phyloP scores from a whole-genome alignment of 192 early-diverging fungal genomes.

The Ramicandelaber brevisporus region DNA sequence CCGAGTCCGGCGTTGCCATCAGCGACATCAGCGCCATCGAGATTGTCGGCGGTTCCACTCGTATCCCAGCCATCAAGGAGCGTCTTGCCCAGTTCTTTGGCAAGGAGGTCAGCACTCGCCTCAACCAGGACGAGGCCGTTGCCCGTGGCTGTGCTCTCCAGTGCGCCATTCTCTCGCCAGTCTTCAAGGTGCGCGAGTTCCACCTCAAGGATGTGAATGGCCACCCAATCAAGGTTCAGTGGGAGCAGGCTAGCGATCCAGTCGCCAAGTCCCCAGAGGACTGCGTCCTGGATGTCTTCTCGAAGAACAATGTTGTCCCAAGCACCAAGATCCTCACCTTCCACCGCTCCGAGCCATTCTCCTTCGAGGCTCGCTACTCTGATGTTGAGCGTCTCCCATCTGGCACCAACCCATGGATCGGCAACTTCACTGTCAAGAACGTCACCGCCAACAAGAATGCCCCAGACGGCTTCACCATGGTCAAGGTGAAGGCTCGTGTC shows the following conservation, averaged over 20 bases:
- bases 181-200: slow-evolving; percentile 96
- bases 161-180: slow-evolving; percentile 90
- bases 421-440: slow-evolving; percentile 61
- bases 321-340: slow-evolving; percentile 82
- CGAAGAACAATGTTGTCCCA: slow-evolving; percentile 60
- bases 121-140: slow-evolving; percentile 96
- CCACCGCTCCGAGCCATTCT: slow-evolving; percentile 61
- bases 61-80: slow-evolving; percentile 84
- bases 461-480: slow-evolving; percentile 31
- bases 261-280: slow-evolving; percentile 41
- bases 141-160: slow-evolving; percentile 87
- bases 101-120: slow-evolving; percentile 65
- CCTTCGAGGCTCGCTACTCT: slow-evolving; percentile 56
- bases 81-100: slow-evolving; percentile 69
- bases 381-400: slow-evolving; percentile 38
- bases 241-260: slow-evolving; percentile 29
- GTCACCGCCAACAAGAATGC: slow-evolving; percentile 31
- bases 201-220: slow-evolving; percentile 65
- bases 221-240: slow-evolving; percentile 75
- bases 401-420: slow-evolving; percentile 57
- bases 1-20: slow-evolving; percentile 36
- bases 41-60: slow-evolving; percentile 79
- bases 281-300: slow-evolving; percentile 68
- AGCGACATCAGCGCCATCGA: slow-evolving; percentile 88
- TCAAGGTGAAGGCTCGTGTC: slow-evolving; percentile 82